These are phyloP conservation scores for Beauveria pseudobassiana DNA, from an alignment of 2,329 filamentous ascomycete species.

Conservation along the genomic window DNA sequence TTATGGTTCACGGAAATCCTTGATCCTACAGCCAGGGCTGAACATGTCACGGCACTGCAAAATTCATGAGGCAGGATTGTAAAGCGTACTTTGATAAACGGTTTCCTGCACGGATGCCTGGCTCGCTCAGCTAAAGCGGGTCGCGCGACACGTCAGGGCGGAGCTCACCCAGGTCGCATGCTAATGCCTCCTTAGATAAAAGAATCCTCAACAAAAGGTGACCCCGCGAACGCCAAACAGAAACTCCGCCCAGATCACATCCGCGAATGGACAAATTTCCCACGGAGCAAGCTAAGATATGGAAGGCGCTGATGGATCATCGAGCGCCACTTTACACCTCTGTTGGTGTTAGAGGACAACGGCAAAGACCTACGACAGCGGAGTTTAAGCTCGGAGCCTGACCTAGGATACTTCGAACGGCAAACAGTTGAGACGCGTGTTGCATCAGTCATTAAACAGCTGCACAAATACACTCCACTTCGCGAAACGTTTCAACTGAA, in stretches of 20 bases:
- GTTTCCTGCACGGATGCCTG: too few relatives aligned
- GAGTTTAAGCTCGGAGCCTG: constrained; percentile 4
- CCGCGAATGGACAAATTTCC: constrained; percentile 1
- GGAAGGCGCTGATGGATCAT: neutral
- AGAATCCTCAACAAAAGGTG: neutral
- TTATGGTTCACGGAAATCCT: too few relatives aligned
- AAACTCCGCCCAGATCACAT: constrained; percentile 3
- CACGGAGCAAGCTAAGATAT: neutral
- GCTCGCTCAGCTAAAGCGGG: too few relatives aligned
- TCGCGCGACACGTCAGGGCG: too few relatives aligned
- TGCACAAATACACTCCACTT: neutral
- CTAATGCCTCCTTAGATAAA: too few relatives aligned
- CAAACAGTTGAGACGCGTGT: constrained; percentile 2
- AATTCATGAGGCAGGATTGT: too few relatives aligned
- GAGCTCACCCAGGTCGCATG: too few relatives aligned
- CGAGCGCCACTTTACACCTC: neutral
- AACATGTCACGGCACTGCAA: too few relatives aligned
- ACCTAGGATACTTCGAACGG: constrained; percentile 4
- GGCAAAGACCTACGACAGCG: neutral
- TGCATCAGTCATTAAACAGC: neutral
- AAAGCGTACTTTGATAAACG: too few relatives aligned
- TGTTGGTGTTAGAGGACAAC: neutral
- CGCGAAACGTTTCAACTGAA: neutral
- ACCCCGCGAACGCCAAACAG: neutral
- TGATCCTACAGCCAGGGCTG: too few relatives aligned